phyloP scores from a whole-genome alignment of 2,329 filamentous ascomycete genomes.

The Ophiostoma perfectum region DNA sequence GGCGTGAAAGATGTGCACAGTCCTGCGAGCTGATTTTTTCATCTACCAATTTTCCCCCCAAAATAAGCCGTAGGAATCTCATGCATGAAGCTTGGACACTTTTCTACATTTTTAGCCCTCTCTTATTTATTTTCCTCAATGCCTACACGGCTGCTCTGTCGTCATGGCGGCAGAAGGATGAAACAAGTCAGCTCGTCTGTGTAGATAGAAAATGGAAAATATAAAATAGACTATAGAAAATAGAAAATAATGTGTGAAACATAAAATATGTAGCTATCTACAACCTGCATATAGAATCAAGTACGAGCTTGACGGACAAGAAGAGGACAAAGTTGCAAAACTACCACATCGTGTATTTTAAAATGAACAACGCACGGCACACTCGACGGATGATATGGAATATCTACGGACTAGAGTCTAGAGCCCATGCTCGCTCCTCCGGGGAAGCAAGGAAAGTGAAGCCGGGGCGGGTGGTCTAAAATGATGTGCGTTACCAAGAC shows the following conservation, averaged over 20 bases:
- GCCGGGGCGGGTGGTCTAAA: slow-evolving; percentile 37
- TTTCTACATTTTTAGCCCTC: background rate
- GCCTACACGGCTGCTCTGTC: background rate
- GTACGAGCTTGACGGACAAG: too few species aligned
- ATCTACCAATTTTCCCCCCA: background rate
- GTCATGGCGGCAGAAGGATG: background rate
- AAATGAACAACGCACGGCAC: slow-evolving; percentile 8
- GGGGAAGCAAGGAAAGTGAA: slow-evolving; percentile 36
- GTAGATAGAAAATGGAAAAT: background rate
- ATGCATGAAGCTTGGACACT: background rate
- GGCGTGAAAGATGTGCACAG: too few species aligned
- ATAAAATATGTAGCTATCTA: background rate
- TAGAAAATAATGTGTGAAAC: background rate
- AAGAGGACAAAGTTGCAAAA: slow-evolving; percentile 1
- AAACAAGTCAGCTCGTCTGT: background rate
- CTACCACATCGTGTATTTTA: slow-evolving; percentile 6
- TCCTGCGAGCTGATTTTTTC: too few species aligned
- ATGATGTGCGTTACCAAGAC: slow-evolving; percentile 35
- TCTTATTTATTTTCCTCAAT: background rate
- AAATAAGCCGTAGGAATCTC: background rate
- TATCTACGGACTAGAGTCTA: background rate
- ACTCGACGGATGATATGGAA: background rate
- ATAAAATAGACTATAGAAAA: background rate
- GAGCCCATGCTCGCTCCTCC: slow-evolving; percentile 25
- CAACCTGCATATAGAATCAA: too few species aligned